phyloP scores from a whole-genome alignment of 2,329 filamentous ascomycete genomes.

The Cadophora sp. region DNA sequence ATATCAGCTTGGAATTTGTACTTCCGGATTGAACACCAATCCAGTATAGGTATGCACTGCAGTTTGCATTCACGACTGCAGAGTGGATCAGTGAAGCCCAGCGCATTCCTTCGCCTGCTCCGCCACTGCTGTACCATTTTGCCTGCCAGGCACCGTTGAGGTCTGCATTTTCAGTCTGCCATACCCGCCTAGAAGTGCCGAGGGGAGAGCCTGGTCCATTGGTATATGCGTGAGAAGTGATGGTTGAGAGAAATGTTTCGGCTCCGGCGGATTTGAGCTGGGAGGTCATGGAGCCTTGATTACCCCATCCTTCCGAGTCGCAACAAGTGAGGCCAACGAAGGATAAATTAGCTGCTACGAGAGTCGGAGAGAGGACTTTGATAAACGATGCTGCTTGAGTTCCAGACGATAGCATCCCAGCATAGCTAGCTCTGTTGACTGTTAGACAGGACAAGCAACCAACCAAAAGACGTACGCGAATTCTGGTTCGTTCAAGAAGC shows the following conservation, averaged over 20 bases:
- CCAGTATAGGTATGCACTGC: constrained; percentile 63
- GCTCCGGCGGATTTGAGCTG: constrained; percentile 48
- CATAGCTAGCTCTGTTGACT: constrained; percentile 46
- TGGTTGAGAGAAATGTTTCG: constrained; percentile 48
- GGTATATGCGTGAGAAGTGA: constrained; percentile 52
- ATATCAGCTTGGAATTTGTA: constrained; percentile 46
- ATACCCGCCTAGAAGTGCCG: constrained; percentile 52
- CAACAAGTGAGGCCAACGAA: constrained; percentile 53
- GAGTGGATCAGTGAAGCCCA: constrained; percentile 62
- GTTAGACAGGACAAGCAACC: not conserved
- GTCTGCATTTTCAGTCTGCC: too few relatives aligned
- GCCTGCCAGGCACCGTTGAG: too few relatives aligned
- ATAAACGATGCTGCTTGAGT: constrained; percentile 59
- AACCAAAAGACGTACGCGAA: constrained; percentile 30
- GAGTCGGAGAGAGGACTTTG: constrained; percentile 49
- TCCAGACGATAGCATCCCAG: constrained; percentile 55
- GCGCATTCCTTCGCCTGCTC: constrained; percentile 57
- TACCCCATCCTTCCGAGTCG: constrained; percentile 52
- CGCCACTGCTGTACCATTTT: too few relatives aligned
- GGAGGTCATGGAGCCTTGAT: constrained; percentile 48
- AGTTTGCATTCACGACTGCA: constrained; percentile 55
- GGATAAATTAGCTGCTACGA: constrained; percentile 46
- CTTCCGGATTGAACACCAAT: constrained; percentile 47
- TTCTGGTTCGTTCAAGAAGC: constrained; percentile 55
- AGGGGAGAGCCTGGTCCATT: constrained; percentile 50